These are phyloP conservation scores for Hysterium pulicare DNA, from an alignment of 2,329 filamentous ascomycete genomes.

Conservation along the genomic window DNA sequence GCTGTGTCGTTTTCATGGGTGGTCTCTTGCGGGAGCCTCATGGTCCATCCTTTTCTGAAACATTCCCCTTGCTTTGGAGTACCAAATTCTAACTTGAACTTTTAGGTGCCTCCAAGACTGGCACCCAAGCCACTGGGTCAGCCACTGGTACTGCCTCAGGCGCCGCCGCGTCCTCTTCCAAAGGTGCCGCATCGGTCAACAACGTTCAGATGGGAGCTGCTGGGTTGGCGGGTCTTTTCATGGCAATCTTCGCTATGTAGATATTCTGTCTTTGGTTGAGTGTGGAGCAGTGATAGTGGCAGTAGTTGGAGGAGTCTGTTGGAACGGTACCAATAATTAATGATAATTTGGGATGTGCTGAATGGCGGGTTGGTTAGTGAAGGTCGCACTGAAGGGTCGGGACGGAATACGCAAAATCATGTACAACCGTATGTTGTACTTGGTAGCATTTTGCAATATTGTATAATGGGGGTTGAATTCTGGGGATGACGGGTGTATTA, in stretches of 20 bases:
- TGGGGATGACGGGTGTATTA: no score
- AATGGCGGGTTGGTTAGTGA: constrained; percentile 8
- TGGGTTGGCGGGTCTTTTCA: constrained; percentile 32
- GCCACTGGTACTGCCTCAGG: constrained; percentile 17
- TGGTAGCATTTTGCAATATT: not conserved
- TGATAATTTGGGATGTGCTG: constrained; percentile 8
- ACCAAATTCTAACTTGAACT: not conserved
- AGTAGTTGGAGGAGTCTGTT: not conserved
- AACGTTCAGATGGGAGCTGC: constrained; percentile 29
- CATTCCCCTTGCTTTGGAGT: not conserved
- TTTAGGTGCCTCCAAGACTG: constrained; percentile 12
- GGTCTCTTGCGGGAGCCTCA: no score
- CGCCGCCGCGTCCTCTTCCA: constrained; percentile 14
- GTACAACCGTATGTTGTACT: not conserved
- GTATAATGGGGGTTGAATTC: constrained; percentile 1
- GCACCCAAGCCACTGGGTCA: constrained; percentile 12
- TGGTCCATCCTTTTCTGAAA: no score
- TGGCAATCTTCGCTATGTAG: constrained; percentile 39
- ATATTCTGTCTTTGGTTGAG: constrained; percentile 2
- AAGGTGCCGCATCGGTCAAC: constrained; percentile 29
- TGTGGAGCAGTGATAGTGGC: not conserved
- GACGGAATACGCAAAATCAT: not conserved
- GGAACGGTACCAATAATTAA: constrained; percentile 5
- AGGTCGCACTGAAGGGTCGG: not conserved
- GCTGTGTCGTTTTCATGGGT: no score